These are phyloP conservation scores for sweet orange (Citrus sinensis) DNA, from an alignment of 345 rosid genomes.

Conservation along the genomic window DVS_A1.0 CM039163.1:50145001-50145500, in stretches of 20 bases:
- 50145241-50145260: slow-evolving; percentile 77
- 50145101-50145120: not conserved
- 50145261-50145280: slow-evolving; percentile 89
- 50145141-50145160: slow-evolving; percentile 48
- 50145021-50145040: not conserved
- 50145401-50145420: slow-evolving; percentile 80
- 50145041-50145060: slow-evolving; percentile 11
- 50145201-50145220: slow-evolving; percentile 81
- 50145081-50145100: not conserved
- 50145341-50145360: slow-evolving; percentile 87
- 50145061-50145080: not conserved
- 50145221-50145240: slow-evolving; percentile 79
- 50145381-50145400: slow-evolving; percentile 82
- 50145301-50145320: slow-evolving; percentile 59
- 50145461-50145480: not conserved
- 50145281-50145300: slow-evolving; percentile 61
- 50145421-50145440: slow-evolving; percentile 19
- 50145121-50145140: not conserved
- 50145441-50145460: slow-evolving; percentile 5
- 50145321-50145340: slow-evolving; percentile 84
- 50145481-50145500: not conserved
- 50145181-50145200: slow-evolving; percentile 93
- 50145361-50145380: slow-evolving; percentile 93
- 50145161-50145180: slow-evolving; percentile 78
- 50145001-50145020: too few relatives aligned